These are phyloP conservation scores for Chalciporus pseudorubinellus DNA, from an alignment of 768 basidiomycete genomes.

Conservation along the genomic window DNA sequence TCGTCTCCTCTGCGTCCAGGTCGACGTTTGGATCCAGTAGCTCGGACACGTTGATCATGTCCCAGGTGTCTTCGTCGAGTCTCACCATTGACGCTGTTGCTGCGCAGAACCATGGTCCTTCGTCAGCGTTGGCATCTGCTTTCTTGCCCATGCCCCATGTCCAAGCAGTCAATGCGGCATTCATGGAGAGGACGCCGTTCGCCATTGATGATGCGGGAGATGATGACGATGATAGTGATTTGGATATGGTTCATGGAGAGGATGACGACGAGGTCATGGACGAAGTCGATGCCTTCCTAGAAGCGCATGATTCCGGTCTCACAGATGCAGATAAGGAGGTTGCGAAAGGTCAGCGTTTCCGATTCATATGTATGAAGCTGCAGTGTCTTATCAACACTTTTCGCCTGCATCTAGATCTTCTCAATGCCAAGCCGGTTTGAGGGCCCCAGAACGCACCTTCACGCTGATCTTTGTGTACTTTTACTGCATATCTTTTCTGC, in stretches of 20 bases:
- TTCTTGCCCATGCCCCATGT: conserved; percentile 65
- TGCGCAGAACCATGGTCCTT: conserved; percentile 20
- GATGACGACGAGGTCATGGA: conserved; percentile 84
- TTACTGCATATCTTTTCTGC: conserved; percentile 8
- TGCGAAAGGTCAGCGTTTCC: conserved; percentile 59
- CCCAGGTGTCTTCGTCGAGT: conserved; percentile 43
- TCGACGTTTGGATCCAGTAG: conserved; percentile 44
- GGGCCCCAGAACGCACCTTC: neutral
- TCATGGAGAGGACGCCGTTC: conserved; percentile 92
- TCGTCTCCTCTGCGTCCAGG: conserved; percentile 68
- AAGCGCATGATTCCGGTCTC: conserved; percentile 86
- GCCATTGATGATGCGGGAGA: conserved; percentile 90
- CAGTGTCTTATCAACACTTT: neutral
- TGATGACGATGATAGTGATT: conserved; percentile 65
- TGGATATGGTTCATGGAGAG: conserved; percentile 49
- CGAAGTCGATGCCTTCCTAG: conserved; percentile 93
- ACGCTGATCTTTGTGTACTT: conserved; percentile 12
- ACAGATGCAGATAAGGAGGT: conserved; percentile 76
- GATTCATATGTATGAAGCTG: neutral
- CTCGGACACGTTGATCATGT: conserved; percentile 25
- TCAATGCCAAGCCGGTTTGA: conserved; percentile 56
- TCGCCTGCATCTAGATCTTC: conserved; percentile 42
- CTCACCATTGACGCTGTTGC: conserved; percentile 47
- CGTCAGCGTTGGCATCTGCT: conserved; percentile 23
- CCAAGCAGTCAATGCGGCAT: conserved; percentile 73